These are phyloP conservation scores for Beauveria brongniartii DNA, from an alignment of 2,329 filamentous ascomycete species.

Conservation along the genomic window DNA sequence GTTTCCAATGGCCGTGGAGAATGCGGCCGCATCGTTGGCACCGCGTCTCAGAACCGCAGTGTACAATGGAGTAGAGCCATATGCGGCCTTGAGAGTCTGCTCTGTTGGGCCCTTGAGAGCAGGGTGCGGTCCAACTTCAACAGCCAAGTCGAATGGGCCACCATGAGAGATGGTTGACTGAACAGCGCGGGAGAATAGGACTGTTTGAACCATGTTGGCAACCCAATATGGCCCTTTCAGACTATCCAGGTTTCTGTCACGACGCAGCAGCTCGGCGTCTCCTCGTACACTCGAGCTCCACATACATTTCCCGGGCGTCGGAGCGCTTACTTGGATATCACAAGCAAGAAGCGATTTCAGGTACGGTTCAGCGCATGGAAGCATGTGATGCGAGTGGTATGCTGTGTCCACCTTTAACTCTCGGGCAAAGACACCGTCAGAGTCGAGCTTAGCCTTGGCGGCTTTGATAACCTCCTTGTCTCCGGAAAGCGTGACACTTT, in stretches of 20 bases:
- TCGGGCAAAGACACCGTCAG: constrained; percentile 13
- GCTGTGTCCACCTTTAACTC: constrained; percentile 14
- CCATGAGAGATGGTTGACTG: neutral
- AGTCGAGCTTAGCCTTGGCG: neutral
- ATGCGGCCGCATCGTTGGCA: constrained; percentile 27
- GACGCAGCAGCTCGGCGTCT: constrained; percentile 8
- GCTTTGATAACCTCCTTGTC: constrained; percentile 9
- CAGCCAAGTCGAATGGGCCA: constrained; percentile 17
- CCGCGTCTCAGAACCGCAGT: constrained; percentile 32
- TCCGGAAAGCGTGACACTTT: constrained; percentile 16
- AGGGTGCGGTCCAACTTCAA: constrained; percentile 41
- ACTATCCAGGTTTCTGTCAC: neutral
- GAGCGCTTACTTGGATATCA: neutral
- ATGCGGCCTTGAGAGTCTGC: neutral
- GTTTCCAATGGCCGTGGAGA: neutral
- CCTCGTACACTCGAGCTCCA: neutral
- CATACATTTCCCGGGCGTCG: constrained; percentile 10
- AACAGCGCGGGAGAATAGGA: constrained; percentile 26
- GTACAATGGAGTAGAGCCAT: constrained; percentile 27
- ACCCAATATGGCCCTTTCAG: constrained; percentile 24
- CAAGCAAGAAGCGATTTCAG: neutral
- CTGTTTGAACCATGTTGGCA: constrained; percentile 26
- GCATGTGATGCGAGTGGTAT: constrained; percentile 12
- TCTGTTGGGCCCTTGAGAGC: constrained; percentile 26
- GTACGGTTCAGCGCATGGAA: neutral